Conservation (phyloP, 495 filamentous ascomycete species). For the Clohesyomyces aquaticus region DNA sequence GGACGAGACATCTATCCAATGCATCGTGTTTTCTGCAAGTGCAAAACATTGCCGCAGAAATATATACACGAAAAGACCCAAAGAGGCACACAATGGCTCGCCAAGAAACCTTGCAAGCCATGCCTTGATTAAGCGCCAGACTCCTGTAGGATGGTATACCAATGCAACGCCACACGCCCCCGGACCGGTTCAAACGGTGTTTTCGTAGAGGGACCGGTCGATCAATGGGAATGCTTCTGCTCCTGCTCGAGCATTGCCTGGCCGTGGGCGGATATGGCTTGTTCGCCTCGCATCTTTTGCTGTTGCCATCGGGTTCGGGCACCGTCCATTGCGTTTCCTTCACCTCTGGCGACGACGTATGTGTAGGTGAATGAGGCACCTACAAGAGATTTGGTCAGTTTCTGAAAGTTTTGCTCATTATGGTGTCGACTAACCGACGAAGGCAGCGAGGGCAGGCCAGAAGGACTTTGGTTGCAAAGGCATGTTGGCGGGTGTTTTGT, state of each 20-base stretch:
- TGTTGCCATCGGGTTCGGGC: conserved; percentile 27
- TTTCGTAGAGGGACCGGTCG: not conserved
- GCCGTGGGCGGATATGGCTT: conserved; percentile 22
- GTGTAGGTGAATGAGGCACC: conserved; percentile 31
- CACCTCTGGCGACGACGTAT: conserved; percentile 21
- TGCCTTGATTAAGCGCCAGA: not conserved
- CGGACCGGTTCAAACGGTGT: not conserved
- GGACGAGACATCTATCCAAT: no score
- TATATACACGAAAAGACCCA: no score
- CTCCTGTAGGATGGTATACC: not conserved
- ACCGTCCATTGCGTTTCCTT: conserved; percentile 26
- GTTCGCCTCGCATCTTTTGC: conserved; percentile 23
- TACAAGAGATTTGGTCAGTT: conserved; percentile 9
- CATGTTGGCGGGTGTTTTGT: conserved; percentile 22
- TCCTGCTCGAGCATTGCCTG: not conserved
- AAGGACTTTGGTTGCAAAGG: conserved; percentile 26
- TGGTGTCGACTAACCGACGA: conserved; percentile 21
- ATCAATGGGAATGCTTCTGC: not conserved
- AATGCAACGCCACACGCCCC: not conserved
- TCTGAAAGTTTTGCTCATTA: not conserved
- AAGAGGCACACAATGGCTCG: no score
- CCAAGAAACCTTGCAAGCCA: no score
- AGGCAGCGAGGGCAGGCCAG: conserved; percentile 25
- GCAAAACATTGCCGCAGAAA: no score
- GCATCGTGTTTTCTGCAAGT: no score